Evolutionary conservation across 768 basidiomycete species (phyloP), one percentile per base, ranked within the genome.

Genomic region (Dendrothele bispora): DNA sequence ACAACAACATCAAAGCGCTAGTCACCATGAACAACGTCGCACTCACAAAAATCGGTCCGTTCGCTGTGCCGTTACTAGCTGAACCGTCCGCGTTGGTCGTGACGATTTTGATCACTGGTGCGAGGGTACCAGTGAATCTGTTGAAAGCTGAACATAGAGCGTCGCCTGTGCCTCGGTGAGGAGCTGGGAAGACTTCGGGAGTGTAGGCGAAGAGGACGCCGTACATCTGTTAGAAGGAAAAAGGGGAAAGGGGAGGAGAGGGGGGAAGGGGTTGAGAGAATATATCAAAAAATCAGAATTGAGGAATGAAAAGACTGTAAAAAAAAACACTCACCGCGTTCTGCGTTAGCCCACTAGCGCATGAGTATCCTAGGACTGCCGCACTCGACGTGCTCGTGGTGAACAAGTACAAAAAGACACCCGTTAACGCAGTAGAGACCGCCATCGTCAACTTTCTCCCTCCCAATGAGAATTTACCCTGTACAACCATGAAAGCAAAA

Each of bases 101-200:
- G 25, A 29, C 46, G n/a, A 47, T 47, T 24, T 47, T 47, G 46
- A 59, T 59, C 20, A 59, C 58, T 1, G 72, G 50, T 41, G 72
- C 75, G 71, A 82, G 79, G 53, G 84, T 71, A 20, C 83, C 83
- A 47, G 81, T 82, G 32, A 85, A 55, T 15, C 82, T 70, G 56
- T 78, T 81, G 12, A 77, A 72, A 12, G 70, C 67, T 2, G 79
- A 67, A 20, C 77, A 76, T 27, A 83, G 64, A 10, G 75, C 79
- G 35, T 77, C 79, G 20, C 81, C 81, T 1, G 80, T 82, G 10
- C 81, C 80, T 46, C 77, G 66, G 39, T 75, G 70, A 48, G 66
- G 74, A 3, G 79, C 75, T 12, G 79, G 79, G 63, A 81, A 80
- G 17, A 81, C 49, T 55, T 81, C 77, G 18, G 79, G 79, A 2